Conservation (phyloP, 1,284 basidiomycete genomes). For the Ceratobasidium sp. region DNA sequence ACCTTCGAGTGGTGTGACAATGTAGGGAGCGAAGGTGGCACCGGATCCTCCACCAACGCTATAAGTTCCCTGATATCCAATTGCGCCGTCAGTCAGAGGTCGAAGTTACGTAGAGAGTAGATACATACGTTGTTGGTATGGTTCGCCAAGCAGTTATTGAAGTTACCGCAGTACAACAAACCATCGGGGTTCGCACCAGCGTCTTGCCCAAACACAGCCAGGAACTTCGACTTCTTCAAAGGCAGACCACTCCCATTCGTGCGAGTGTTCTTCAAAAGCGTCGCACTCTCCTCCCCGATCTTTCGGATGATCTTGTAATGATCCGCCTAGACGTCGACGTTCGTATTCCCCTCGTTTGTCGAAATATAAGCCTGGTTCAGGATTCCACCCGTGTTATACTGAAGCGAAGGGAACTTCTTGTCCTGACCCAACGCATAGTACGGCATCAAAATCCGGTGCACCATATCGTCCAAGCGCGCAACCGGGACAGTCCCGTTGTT, state of each 20-base stretch:
- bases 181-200: constrained; percentile 74
- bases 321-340: constrained; percentile 78
- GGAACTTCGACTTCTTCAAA: constrained; percentile 53
- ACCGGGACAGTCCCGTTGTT: constrained; percentile 55
- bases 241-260: constrained; percentile 65
- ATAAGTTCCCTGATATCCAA: constrained; percentile 45
- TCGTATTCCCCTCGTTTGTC: constrained; percentile 49
- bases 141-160: constrained; percentile 58
- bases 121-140: constrained; percentile 71
- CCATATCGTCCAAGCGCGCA: constrained; percentile 71
- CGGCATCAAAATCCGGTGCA: constrained; percentile 67
- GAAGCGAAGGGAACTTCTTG: constrained; percentile 61
- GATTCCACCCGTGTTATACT: constrained; percentile 48
- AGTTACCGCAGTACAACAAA: constrained; percentile 50
- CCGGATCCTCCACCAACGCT: constrained; percentile 26
- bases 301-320: constrained; percentile 76
- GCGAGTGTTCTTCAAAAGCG: constrained; percentile 81
- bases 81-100: constrained; percentile 50
- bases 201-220: constrained; percentile 59
- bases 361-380: constrained; percentile 45
- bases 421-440: constrained; percentile 72
- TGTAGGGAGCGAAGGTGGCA: constrained; percentile 58
- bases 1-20: constrained; percentile 72
- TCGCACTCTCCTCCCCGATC: constrained; percentile 78
- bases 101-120: constrained; percentile 46